Evolutionary conservation across 2,329 filamentous ascomycete species (phyloP).

Genomic region (Ophiostoma ulmi): DNA sequence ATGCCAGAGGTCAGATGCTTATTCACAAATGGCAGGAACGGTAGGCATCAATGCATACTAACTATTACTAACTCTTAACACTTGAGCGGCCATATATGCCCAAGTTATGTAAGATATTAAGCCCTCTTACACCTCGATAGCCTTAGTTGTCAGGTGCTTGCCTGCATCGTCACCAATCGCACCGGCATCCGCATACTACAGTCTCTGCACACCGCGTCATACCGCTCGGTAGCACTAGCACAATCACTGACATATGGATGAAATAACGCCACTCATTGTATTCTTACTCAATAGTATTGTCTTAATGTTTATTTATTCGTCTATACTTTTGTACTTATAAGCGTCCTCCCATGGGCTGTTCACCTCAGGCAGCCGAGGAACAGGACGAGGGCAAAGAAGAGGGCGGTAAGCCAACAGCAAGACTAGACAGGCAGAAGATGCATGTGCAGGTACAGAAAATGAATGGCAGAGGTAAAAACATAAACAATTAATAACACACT

Average conservation of each 20-base stretch:
- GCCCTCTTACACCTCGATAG: not conserved
- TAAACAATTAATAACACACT: not conserved
- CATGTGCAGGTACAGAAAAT: not conserved
- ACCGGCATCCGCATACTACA: not conserved
- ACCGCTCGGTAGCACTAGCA: not conserved
- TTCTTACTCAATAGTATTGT: not conserved
- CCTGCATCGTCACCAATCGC: not conserved
- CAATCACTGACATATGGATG: not conserved
- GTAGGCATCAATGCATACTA: not conserved
- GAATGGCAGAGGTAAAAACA: not conserved
- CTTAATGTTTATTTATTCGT: too few species aligned
- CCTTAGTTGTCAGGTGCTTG: not conserved
- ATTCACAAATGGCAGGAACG: not conserved
- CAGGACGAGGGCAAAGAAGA: not conserved
- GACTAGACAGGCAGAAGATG: not conserved
- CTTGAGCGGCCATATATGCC: too few species aligned
- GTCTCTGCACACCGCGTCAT: not conserved
- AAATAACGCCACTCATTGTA: not conserved
- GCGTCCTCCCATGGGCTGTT: not conserved
- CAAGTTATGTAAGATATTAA: not conserved
- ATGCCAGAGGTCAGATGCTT: too few species aligned
- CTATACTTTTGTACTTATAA: not conserved
- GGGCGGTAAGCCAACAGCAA: not conserved
- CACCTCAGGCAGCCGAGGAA: not conserved
- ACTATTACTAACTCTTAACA: too few species aligned